Base-by-base conservation (phyloP, 2,329 filamentous ascomycete species). In the Colletotrichum tamarilloi region DNA sequence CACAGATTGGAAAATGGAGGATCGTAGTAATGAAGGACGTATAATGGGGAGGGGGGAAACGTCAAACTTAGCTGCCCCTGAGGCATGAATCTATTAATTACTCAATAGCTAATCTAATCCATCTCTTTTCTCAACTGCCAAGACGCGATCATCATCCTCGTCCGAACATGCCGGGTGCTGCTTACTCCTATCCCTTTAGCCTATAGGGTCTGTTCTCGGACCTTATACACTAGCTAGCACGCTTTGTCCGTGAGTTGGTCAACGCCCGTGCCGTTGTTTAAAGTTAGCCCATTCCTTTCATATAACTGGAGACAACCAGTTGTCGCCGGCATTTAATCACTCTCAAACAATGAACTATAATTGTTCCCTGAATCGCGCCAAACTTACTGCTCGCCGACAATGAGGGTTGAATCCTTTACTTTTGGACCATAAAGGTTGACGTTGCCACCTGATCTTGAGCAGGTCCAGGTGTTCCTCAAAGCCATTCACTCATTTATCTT, bases 71-170 rank as follows among this genome's bases (percentile, higher is more conserved):
- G 16, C 14, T n/a, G 32, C 55, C 67, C 60, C 60, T 64, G 67
- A 63, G 60, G 56, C 67, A 70, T 73, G 56, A 70, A 62, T 46
- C 53, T 57, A 26, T 62, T 65, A 30, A 70, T 70, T 62, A n/a
- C 4, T n/a, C 28, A 24, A 38, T 52, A 62, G 55, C 32, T 55
- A 55, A 68, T 56, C 42, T 22, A 49, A 30, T 38, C 46, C 24
- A 64, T 52, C 42, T 4, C 46, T 60, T 3, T 19, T 19, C 28
- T 28, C 11, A 49, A 28, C 7, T 30, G 56, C 67, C 67, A 66
- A 60, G 55, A 35, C n/a, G 35, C 14, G 16, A 49, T 38, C n/a
- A 60, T 59, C 19, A 32, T 35, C 19, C 14, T 69, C 60, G 53
- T 59, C 60, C 56, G 60, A 70, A 65, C 59, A 19, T 59, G 12